phyloP scores from a whole-genome alignment of 108 stramenopile species.

The Pinguiococcus pyrenoidosus region DNA sequence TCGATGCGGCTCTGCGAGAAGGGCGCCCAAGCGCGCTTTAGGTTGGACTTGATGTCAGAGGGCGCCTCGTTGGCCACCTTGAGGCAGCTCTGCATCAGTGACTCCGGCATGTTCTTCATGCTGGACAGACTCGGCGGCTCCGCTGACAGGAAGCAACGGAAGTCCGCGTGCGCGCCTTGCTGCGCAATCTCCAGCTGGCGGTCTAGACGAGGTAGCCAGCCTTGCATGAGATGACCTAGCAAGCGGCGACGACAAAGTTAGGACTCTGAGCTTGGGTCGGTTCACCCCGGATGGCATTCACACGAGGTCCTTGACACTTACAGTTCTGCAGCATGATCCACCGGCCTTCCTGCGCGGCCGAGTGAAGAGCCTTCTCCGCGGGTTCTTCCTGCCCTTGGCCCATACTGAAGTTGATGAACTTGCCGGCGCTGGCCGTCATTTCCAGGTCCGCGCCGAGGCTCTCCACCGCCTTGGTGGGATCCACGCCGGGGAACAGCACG shows the following conservation, averaged over 20 bases:
- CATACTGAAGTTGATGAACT: constrained; percentile 44
- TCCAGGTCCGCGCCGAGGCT: constrained; percentile 41
- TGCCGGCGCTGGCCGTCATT: constrained; percentile 32
- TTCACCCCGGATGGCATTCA: too few relatives aligned
- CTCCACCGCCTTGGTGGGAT: constrained; percentile 56
- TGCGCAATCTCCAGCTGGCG: constrained; percentile 27
- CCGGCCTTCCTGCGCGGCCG: constrained; percentile 26
- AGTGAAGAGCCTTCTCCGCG: constrained; percentile 29
- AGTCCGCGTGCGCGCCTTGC: constrained; percentile 18
- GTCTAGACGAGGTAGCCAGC: constrained; percentile 39
- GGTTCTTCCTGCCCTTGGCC: constrained; percentile 49
- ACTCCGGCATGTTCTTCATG: constrained; percentile 45
- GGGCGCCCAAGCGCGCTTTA: constrained; percentile 38
- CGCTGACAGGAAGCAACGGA: constrained; percentile 43
- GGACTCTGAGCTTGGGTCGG: too few relatives aligned
- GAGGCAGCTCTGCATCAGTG: constrained; percentile 39
- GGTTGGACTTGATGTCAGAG: constrained; percentile 40
- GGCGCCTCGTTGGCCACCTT: constrained; percentile 53
- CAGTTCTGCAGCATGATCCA: constrained; percentile 52
- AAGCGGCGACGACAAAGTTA: too few relatives aligned
- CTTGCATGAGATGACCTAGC: constrained; percentile 52
- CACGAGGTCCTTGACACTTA: too few relatives aligned
- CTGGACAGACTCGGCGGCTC: constrained; percentile 37
- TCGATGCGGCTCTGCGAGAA: constrained; percentile 35
- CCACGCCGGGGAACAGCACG: constrained; percentile 51